Conservation (phyloP, 2,329 filamentous ascomycete species). For the Talaromyces piceae region DNA sequence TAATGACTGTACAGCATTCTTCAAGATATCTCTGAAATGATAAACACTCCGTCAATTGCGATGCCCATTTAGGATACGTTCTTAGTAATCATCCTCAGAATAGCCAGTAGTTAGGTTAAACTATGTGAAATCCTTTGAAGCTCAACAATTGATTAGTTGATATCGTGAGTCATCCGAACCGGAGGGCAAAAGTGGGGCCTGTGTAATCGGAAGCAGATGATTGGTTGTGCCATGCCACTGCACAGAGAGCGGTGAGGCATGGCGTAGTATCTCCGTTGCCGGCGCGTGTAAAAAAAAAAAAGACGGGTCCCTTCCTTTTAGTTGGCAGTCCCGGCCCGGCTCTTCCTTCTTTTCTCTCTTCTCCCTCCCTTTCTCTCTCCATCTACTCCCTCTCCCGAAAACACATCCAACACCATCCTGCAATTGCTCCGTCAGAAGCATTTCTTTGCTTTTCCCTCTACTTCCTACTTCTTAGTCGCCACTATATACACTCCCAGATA, state of each 20-base stretch:
- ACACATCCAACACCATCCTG: background rate
- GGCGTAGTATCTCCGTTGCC: background rate
- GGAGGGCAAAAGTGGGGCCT: constrained; percentile 1
- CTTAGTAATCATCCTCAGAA: too few species aligned
- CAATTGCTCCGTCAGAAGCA: background rate
- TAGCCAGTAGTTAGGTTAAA: too few species aligned
- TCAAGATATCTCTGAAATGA: too few species aligned
- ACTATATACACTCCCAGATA: constrained; percentile 12
- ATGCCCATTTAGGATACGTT: too few species aligned
- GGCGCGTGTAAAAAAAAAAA: background rate
- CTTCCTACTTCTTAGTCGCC: background rate
- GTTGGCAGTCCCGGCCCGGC: background rate
- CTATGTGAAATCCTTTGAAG: too few species aligned
- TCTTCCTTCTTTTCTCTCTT: constrained; percentile 2
- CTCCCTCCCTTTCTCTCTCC: constrained; percentile 1
- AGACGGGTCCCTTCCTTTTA: too few species aligned
- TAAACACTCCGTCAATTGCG: too few species aligned
- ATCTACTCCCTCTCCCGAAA: background rate
- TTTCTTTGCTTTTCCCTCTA: background rate
- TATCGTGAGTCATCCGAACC: constrained; percentile 8
- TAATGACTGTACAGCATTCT: too few species aligned
- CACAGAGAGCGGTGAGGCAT: constrained; percentile 10
- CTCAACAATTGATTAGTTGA: background rate
- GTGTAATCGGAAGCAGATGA: constrained; percentile 5
- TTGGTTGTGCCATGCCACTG: background rate